Percentiles rank a stretch among this genome's conserved stretches.
Evolutionary conservation across 345 rosid species (phyloP).

Genomic region (Combretum micranthum): DNA sequence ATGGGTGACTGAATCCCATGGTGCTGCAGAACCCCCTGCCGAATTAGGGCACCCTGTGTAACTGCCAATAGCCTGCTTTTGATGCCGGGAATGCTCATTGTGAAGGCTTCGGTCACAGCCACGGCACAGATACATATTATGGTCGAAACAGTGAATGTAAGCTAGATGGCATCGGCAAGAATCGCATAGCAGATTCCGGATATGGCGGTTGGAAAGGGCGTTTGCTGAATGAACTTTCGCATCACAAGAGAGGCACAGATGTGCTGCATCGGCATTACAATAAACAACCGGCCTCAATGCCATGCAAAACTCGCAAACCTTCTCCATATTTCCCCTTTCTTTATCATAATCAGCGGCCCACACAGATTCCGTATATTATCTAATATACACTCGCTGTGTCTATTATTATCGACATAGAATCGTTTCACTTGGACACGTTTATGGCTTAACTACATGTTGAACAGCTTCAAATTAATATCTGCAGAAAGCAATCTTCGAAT

Average conservation of each 20-base stretch:
- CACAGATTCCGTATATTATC: no score
- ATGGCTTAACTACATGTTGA: no score
- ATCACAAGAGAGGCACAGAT: constrained; percentile 78
- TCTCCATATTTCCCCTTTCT: constrained; percentile 10
- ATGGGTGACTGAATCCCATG: constrained; percentile 56
- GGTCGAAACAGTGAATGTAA: constrained; percentile 49
- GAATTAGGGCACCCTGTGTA: constrained; percentile 73
- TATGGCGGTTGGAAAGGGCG: constrained; percentile 67
- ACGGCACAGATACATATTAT: constrained; percentile 49
- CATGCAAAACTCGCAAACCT: constrained; percentile 52
- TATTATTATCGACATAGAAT: no score
- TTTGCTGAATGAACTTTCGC: constrained; percentile 88
- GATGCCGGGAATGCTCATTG: constrained; percentile 37
- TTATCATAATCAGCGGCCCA: no score
- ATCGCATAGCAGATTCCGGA: constrained; percentile 65
- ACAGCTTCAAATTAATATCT: no score
- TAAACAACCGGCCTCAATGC: constrained; percentile 63
- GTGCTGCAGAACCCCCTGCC: constrained; percentile 55
- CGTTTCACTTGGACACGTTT: no score
- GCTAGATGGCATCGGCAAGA: constrained; percentile 48
- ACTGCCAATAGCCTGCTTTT: constrained; percentile 36
- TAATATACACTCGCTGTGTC: no score
- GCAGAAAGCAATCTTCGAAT: no score
- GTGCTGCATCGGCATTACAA: constrained; percentile 82
- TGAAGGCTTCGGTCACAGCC: constrained; percentile 56